phyloP scores from a whole-genome alignment of 1,284 basidiomycete species.

The Marasmius sp. region DNA sequence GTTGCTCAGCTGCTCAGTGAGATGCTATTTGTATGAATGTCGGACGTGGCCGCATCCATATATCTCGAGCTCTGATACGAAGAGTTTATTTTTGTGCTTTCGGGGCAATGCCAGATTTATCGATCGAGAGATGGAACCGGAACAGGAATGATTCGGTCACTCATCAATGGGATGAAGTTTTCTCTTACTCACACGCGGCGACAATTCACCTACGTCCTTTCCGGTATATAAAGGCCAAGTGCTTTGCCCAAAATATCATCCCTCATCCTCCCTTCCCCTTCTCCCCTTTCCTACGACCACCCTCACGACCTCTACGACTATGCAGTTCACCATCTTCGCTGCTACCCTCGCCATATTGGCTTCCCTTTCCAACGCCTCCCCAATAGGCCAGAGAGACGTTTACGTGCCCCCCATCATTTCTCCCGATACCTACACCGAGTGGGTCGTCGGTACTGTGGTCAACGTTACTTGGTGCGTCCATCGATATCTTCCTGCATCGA shows the following conservation, averaged over 20 bases:
- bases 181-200: no score
- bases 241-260: neutral
- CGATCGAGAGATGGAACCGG: no score
- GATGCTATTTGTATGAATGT: no score
- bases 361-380: neutral
- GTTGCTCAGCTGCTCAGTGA: no score
- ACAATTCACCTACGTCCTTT: no score
- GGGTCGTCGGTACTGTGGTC: neutral
- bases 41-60: no score
- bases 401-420: neutral
- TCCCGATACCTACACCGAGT: neutral
- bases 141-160: no score
- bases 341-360: neutral
- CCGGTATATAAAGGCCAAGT: neutral
- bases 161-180: no score
- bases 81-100: no score
- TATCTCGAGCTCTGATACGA: no score
- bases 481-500: neutral
- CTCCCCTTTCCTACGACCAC: neutral
- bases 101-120: no score
- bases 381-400: neutral
- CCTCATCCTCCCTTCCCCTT: neutral
- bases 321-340: conserved; percentile 7
- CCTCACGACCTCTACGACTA: neutral
- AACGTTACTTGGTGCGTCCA: conserved; percentile 1